Evolutionary conservation across 257 asterid genomes (phyloP).

Genomic region (Primulina eburnea): DNA sequence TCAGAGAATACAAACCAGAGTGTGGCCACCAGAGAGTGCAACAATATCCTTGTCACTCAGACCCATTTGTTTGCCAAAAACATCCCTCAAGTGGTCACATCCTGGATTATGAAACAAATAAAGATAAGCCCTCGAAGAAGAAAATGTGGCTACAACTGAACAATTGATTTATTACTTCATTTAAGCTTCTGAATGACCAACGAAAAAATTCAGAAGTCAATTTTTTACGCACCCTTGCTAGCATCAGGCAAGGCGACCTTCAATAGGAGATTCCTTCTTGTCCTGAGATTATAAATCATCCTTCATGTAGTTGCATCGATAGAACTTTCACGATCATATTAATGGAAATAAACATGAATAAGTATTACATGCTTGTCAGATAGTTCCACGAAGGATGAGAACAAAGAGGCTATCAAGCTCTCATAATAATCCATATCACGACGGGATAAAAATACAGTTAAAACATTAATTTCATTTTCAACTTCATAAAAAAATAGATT

Average conservation of each 20-base stretch:
- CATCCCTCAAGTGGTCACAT: constrained; percentile 76
- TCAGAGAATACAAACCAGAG: constrained; percentile 50
- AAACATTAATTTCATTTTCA: neutral
- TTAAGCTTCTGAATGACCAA: neutral
- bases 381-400: neutral
- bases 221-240: constrained; percentile 54
- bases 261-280: constrained; percentile 62
- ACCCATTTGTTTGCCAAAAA: constrained; percentile 83
- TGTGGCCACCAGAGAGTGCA: constrained; percentile 87
- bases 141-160: neutral
- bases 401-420: neutral
- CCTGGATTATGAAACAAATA: constrained; percentile 40
- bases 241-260: constrained; percentile 93
- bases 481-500: neutral
- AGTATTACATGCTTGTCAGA: neutral
- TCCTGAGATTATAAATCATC: constrained; percentile 44
- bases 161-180: neutral
- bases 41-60: constrained; percentile 74
- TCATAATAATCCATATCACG: neutral
- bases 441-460: neutral
- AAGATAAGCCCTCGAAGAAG: neutral
- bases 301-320: neutral
- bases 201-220: neutral
- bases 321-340: neutral
- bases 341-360: neutral